These are phyloP conservation scores for Xylaria sp. DNA, from an alignment of 2,329 filamentous ascomycete genomes.

Conservation along the genomic window DNA sequence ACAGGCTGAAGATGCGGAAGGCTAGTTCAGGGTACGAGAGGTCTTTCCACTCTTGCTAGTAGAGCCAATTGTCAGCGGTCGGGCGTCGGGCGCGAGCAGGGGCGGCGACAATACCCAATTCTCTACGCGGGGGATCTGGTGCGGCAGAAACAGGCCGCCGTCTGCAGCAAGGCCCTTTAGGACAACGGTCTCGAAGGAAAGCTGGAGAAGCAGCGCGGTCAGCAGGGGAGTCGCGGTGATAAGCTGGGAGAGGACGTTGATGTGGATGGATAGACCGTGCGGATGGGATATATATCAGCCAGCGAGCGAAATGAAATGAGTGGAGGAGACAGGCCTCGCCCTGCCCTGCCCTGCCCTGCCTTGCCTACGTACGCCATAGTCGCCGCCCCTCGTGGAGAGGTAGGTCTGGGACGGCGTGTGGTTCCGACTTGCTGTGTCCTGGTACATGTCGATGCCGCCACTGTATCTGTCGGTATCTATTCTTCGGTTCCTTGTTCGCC, in stretches of 20 bases:
- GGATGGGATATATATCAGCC: too few relatives aligned
- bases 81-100: not conserved
- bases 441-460: constrained; percentile 26
- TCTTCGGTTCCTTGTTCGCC: not conserved
- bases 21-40: constrained; percentile 84
- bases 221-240: not conserved
- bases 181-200: constrained; percentile 91
- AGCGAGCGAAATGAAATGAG: too few relatives aligned
- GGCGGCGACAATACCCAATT: constrained; percentile 53
- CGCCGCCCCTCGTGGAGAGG: constrained; percentile 35
- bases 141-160: constrained; percentile 88
- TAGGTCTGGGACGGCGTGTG: constrained; percentile 36
- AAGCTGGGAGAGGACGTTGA: not conserved
- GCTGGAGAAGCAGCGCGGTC: constrained; percentile 55
- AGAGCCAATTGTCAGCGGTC: not conserved
- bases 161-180: constrained; percentile 88
- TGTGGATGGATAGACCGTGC: too few relatives aligned
- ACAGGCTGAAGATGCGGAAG: constrained; percentile 85
- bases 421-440: constrained; percentile 29
- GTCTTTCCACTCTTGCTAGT: constrained; percentile 75
- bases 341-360: too few relatives aligned
- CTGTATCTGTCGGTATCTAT: not conserved
- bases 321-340: too few relatives aligned
- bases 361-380: constrained; percentile 37
- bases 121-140: constrained; percentile 72